A percentile compares a stretch with the other conserved stretches of the same genome.
Conservation (phyloP, 2,329 filamentous ascomycete species). For the Xylariomycetidae sp. region DNA sequence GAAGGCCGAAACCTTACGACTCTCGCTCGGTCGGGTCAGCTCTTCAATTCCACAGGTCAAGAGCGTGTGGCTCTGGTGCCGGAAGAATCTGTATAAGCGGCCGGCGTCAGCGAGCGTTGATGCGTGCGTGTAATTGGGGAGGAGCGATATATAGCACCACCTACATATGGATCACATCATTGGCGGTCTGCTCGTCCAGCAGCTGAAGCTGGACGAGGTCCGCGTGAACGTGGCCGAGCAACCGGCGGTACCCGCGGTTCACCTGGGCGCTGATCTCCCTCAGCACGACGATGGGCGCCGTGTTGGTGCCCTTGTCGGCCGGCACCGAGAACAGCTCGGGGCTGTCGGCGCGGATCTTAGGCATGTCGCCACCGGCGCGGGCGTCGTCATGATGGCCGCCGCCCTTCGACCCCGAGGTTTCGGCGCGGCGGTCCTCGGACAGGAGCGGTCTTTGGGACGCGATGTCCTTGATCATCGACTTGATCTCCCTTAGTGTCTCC, state of each 20-base stretch:
- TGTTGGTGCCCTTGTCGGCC: slow-evolving; percentile 26
- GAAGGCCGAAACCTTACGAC: slow-evolving; percentile 32
- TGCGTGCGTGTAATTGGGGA: no score
- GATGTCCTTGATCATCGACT: slow-evolving; percentile 18
- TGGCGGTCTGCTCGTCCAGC: slow-evolving; percentile 25
- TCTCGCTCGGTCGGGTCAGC: slow-evolving; percentile 26
- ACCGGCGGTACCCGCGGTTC: slow-evolving; percentile 21
- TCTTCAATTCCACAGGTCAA: slow-evolving; percentile 22
- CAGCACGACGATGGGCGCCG: slow-evolving; percentile 26
- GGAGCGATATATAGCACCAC: no score
- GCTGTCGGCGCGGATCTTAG: no score
- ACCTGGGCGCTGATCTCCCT: slow-evolving; percentile 27
- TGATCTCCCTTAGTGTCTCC: slow-evolving; percentile 21
- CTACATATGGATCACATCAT: slow-evolving; percentile 26
- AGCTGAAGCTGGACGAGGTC: slow-evolving; percentile 27
- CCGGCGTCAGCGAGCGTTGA: no score
- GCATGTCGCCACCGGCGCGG: no score
- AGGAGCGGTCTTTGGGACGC: slow-evolving; percentile 6
- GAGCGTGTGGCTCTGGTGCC: slow-evolving; percentile 24
- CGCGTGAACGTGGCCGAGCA: slow-evolving; percentile 21
- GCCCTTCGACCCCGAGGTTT: no score
- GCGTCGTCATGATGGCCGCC: no score
- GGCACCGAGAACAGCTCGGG: slow-evolving; percentile 24
- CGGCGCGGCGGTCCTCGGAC: no score
- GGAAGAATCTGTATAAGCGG: slow-evolving; percentile 18